Base-by-base conservation (phyloP, 306 rosid genomes). In the Cucumis cinereus region DNA sequence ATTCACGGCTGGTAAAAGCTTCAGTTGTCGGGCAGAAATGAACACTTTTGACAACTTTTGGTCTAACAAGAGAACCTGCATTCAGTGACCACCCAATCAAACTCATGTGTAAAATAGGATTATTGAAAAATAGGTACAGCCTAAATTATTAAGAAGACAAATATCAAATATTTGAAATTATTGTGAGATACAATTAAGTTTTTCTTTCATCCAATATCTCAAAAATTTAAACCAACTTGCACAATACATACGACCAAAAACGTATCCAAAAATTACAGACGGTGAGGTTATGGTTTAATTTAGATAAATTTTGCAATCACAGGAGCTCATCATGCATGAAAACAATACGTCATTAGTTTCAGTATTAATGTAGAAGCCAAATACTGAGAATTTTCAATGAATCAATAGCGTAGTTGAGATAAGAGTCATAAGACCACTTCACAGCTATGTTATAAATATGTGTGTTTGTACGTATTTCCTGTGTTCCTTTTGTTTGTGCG, bases 11-110 rank as follows among this genome's bases (percentile, higher is more conserved):
- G 13, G 94, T 90, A 80, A 92, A 92, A 56, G 26, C 69, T 45
- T 87, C 88, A 0, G 99, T 90, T 50, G 88, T 86, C 62, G 99
- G 97, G 81, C 99, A 94, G 83, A 87, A 94, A 79, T 94, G 99
- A 77, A 94, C 96, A 83, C 99, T 94, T 85, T 86, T 92, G 70
- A 94, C 96, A 81, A 94, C 99, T 88, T 94, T 94, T 22, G 99
- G 99, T 88, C 97, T 86, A 66, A 94, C 99, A 74, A 92, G 98
- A 49, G 98, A 94, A 84, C 98, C 98, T 94, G 50, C 77, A 84
- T 87, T 38, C 76, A 77, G 77, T 22, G 60, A 62, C 5, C 26
- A 77, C 30, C 8, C 43, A 16, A 75, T 83, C 57, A 88, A 73
- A 45, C 62, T 69, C 20, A 30, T 17, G 75, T 60, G 74, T 30